These are phyloP conservation scores for Lentinula detonsa DNA, from an alignment of 768 basidiomycete species.

Conservation along the genomic window DNA sequence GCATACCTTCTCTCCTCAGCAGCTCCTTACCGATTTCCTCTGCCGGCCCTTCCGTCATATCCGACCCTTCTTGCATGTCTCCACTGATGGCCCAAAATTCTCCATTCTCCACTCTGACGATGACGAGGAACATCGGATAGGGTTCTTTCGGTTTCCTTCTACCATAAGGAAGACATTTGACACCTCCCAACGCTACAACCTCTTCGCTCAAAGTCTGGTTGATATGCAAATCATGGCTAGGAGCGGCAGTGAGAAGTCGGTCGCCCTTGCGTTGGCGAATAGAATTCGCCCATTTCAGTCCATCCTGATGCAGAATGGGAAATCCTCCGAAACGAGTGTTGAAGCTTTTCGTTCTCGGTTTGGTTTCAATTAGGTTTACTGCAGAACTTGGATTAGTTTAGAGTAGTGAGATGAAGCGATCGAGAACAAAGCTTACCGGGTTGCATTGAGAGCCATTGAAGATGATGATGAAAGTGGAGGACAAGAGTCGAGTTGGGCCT, in stretches of 20 bases:
- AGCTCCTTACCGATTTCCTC: background rate
- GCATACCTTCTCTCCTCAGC: background rate
- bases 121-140: background rate
- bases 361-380: no score
- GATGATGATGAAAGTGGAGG: no score
- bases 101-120: background rate
- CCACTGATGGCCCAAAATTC: background rate
- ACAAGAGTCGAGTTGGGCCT: no score
- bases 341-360: background rate
- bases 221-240: background rate
- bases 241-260: background rate
- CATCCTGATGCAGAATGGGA: background rate
- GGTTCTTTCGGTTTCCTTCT: background rate
- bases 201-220: background rate
- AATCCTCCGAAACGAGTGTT: background rate
- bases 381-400: no score
- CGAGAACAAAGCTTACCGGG: no score
- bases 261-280: background rate
- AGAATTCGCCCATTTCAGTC: background rate
- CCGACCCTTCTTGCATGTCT: background rate
- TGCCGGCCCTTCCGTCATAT: background rate
- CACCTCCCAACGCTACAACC: background rate
- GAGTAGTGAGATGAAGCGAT: no score
- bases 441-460: no score
- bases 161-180: background rate